phyloP scores from a whole-genome alignment of 257 asterid genomes.

The Salvia hispanica region DNA sequence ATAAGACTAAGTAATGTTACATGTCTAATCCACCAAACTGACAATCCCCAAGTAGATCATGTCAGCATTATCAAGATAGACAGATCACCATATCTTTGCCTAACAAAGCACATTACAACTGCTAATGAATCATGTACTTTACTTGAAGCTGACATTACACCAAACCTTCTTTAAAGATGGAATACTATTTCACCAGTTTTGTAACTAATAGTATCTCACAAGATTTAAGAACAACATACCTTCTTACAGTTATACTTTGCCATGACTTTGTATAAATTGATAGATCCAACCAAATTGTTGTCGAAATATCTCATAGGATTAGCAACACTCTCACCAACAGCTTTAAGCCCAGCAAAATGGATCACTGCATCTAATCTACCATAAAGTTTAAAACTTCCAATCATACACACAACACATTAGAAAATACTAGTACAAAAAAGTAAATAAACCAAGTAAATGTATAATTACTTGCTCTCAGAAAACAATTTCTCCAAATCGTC shows the following conservation, averaged over 20 bases:
- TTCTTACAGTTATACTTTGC: constrained; percentile 86
- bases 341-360: constrained; percentile 97
- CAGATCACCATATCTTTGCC: background rate
- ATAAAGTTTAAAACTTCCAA: constrained; percentile 1
- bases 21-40: no score
- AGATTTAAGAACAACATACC: constrained; percentile 44
- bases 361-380: constrained; percentile 83
- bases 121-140: constrained; percentile 2
- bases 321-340: constrained; percentile 95
- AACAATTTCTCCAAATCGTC: constrained; percentile 87
- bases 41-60: background rate
- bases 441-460: background rate
- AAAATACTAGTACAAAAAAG: background rate
- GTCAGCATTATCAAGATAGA: background rate
- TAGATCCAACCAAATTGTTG: constrained; percentile 84
- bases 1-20: no score
- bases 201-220: background rate
- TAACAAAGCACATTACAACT: background rate
- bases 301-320: constrained; percentile 84
- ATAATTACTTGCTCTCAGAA: constrained; percentile 57
- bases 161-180: background rate
- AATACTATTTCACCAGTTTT: background rate
- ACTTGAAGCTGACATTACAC: background rate
- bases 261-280: constrained; percentile 71
- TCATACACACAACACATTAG: background rate